Evolutionary conservation across 176 grass and related monocot genomes (phyloP), one percentile per base, ranked within the genome.

Genomic region (Elymus sibiricus): DNA sequence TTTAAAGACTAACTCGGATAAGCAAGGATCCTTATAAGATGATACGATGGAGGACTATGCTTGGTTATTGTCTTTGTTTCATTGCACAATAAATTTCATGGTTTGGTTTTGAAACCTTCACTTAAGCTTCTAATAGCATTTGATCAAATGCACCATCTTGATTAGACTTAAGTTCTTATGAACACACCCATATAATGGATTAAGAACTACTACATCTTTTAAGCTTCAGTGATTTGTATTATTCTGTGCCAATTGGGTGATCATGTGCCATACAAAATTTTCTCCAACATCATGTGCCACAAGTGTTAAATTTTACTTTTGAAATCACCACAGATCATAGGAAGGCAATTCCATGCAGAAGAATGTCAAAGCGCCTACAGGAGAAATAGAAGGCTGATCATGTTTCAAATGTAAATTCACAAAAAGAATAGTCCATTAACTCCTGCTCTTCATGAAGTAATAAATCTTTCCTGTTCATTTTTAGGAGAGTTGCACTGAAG

Each of bases 341-440:
- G 61, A 64, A 83, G 46, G 24, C 35, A 28, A 56, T 81, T 84
- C 86, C 75, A 84, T 43, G 79, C 46, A 89, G 82, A 72, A 82
- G 90, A 79, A 87, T 77, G 74, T 94, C 89, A 76, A 79, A 86
- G 74, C 69, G 92, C 14, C 68, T 94, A 65, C 79, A 81, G 51
- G 78, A 94, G 62, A 94, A 82, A 84, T 25, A 3, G 47, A 89
- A 86, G 83, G 69, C 53, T 22, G 76, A 67, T 63, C 77, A 76
- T 39, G 55, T 84, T 81, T 85, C 77, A 58, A 35, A 87, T 59
- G 84, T 93, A 90, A 58, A 53, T 35, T 78, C 77, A 34, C 17
- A 39, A 75, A 26, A 47, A 61, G 29, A 76, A 32, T 49, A 26
- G 8, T 49, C 77, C 19, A 67, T 83, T 28, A 31, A 84, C 0